Percentiles rank a stretch among this genome's conserved stretches.
Evolutionary conservation across 805 yeast species (phyloP).

Genomic region (Candida maris): DNA sequence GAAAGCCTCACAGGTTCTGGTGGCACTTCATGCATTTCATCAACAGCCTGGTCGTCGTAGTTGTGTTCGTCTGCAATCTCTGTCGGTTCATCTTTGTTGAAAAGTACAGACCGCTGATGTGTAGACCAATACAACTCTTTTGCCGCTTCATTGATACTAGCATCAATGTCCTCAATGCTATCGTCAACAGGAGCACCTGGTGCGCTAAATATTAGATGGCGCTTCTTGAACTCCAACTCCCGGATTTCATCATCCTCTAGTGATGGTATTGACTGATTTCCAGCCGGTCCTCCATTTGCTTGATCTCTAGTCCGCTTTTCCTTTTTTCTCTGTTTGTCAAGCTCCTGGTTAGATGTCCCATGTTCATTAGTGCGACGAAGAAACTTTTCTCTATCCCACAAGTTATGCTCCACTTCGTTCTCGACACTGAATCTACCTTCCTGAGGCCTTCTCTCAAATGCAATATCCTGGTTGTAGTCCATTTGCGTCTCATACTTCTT

Average conservation of each 20-base stretch:
- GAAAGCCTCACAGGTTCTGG: background rate
- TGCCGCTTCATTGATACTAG: conserved; percentile 32
- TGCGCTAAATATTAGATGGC: conserved; percentile 35
- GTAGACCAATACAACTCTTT: conserved; percentile 33
- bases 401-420: conserved; percentile 50
- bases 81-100: conserved; percentile 19
- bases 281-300: conserved; percentile 19
- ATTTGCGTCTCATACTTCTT: conserved; percentile 56
- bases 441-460: conserved; percentile 68
- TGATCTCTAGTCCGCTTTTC: conserved; percentile 28
- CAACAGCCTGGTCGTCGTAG: conserved; percentile 11
- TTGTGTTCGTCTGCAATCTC: conserved; percentile 13
- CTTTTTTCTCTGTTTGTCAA: conserved; percentile 31
- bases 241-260: conserved; percentile 8
- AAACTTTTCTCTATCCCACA: conserved; percentile 37
- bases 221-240: conserved; percentile 31
- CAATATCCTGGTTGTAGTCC: conserved; percentile 82
- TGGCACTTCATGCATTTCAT: conserved; percentile 11
- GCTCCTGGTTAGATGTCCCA: conserved; percentile 43
- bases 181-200: conserved; percentile 28
- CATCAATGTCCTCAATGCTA: conserved; percentile 27
- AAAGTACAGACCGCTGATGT: conserved; percentile 34
- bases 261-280: conserved; percentile 10
- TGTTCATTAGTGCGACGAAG: conserved; percentile 38
- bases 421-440: conserved; percentile 65